Base-by-base conservation (phyloP, 495 filamentous ascomycete genomes). In the Parathielavia hyrcaniae region DNA sequence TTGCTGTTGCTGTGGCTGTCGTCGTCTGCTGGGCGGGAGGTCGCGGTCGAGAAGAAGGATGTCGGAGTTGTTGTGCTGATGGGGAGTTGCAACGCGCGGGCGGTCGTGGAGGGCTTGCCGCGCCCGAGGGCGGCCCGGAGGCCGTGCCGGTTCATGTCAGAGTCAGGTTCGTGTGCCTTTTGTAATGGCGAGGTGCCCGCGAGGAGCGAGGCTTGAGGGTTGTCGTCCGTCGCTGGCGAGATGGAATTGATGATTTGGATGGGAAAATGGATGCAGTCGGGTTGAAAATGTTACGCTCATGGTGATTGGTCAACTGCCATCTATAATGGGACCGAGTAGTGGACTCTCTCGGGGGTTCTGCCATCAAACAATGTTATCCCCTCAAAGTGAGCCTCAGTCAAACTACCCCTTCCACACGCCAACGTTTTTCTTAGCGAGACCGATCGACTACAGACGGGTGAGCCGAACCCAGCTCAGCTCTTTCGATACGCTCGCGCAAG, bases 41-140 rank as follows among this genome's bases (percentile, higher is more conserved):
- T 12, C 47, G 58, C 58, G 50, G 61, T 58, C 30, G 67, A 58
- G 50, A 60, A 43, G 53, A 52, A 50, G 46, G 48, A 55, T n/a
- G 45, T 47, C 20, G 34, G 54, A 22, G 51, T 55, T 3, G 59
- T 17, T 13, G 57, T 48, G 50, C 49, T 47, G 30, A 23, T 38
- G n/a, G 54, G 35, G 14, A 34, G n/a, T 12, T 9, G 16, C 2
- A 49, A 14, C 23, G 46, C 45, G 35, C 45, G 55, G 26, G 22
- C 53, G 19, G 22, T 57, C 10, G 46, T 38, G 17, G 45, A 40
- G 16, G 53, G 54, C 0, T 14, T 22, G 6, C 38, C 60, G 40
- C 63, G 67, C 64, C 69, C 59, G 45, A 70, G 61, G 60, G 64
- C 66, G 58, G 61, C 41, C 19, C 55, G 57, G 44, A 66, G 41